Conservation (phyloP, 31 red algal species). For the Bonnemaisonia californica region DNA sequence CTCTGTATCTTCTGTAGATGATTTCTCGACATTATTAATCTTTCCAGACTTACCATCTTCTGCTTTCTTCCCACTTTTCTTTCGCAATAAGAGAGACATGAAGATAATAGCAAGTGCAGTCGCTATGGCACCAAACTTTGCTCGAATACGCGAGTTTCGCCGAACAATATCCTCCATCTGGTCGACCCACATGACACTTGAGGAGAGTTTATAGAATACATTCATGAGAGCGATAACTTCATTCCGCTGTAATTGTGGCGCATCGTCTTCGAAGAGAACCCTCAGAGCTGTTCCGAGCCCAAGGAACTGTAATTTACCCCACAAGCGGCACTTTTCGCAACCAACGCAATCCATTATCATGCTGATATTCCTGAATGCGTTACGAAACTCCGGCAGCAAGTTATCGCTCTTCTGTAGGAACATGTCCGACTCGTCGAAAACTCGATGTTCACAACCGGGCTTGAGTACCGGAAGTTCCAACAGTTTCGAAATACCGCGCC, state of each 20-base stretch:
- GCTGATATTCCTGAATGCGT: constrained; percentile 91
- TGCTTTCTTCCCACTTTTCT: no score
- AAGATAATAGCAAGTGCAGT: constrained; percentile 18
- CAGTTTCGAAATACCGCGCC: constrained; percentile 35
- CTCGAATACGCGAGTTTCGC: constrained; percentile 17
- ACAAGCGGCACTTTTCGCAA: constrained; percentile 96
- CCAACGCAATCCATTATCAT: constrained; percentile 99
- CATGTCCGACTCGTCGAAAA: constrained; percentile 91
- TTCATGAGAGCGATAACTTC: constrained; percentile 94
- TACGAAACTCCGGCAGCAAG: constrained; percentile 75
- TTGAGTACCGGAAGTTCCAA: constrained; percentile 60
- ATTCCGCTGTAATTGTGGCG: constrained; percentile 69
- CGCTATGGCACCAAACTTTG: constrained; percentile 15
- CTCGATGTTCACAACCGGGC: constrained; percentile 58
- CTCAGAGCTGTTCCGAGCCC: constrained; percentile 91
- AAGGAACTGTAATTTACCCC: constrained; percentile 98
- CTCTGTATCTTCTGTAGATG: no score
- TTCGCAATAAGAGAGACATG: not conserved
- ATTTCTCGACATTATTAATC: no score
- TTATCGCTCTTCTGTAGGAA: constrained; percentile 59
- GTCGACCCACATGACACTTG: constrained; percentile 57
- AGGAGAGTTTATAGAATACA: constrained; percentile 73
- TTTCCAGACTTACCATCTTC: no score
- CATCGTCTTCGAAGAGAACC: constrained; percentile 80
- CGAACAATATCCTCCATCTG: constrained; percentile 47